A percentile compares a stretch with the other conserved stretches of the same genome.
phyloP scores from a whole-genome alignment of 2,329 filamentous ascomycete species.

The Calonectria leucothoes region DNA sequence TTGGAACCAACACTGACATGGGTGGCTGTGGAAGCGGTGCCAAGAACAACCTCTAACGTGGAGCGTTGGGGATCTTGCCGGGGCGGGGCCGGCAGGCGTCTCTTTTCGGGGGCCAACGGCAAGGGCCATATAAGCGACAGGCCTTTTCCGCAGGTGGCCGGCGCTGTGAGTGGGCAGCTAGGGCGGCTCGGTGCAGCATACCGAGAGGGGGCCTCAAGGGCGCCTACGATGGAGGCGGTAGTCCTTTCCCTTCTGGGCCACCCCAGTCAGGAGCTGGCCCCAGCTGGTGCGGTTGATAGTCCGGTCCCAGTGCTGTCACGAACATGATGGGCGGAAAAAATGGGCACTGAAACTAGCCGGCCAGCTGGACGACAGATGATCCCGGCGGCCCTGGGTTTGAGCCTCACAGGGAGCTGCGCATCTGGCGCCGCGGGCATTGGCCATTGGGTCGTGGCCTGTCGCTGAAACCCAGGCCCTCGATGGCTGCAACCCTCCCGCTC shows the following conservation, averaged over 20 bases:
- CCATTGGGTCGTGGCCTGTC: slow-evolving; percentile 28
- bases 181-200: slow-evolving; percentile 4
- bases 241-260: not conserved
- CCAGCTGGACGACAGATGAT: not conserved
- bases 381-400: slow-evolving; percentile 32
- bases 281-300: not conserved
- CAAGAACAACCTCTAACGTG: slow-evolving; percentile 30
- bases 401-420: slow-evolving; percentile 24
- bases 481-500: slow-evolving; percentile 12
- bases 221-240: slow-evolving; percentile 1
- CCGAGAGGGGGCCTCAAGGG: not conserved
- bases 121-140: not conserved
- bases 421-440: slow-evolving; percentile 24
- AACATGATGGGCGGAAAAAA: slow-evolving; percentile 27
- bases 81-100: not conserved
- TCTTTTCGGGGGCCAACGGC: not conserved
- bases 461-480: slow-evolving; percentile 31
- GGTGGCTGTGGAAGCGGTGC: slow-evolving; percentile 14
- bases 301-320: not conserved
- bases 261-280: not conserved
- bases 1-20: slow-evolving; percentile 20
- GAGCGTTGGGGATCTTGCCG: slow-evolving; percentile 23
- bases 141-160: not conserved
- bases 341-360: slow-evolving; percentile 16
- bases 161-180: not conserved